phyloP scores from a whole-genome alignment of 169 alveolate species.

The Plasmodium adleri region DNA sequence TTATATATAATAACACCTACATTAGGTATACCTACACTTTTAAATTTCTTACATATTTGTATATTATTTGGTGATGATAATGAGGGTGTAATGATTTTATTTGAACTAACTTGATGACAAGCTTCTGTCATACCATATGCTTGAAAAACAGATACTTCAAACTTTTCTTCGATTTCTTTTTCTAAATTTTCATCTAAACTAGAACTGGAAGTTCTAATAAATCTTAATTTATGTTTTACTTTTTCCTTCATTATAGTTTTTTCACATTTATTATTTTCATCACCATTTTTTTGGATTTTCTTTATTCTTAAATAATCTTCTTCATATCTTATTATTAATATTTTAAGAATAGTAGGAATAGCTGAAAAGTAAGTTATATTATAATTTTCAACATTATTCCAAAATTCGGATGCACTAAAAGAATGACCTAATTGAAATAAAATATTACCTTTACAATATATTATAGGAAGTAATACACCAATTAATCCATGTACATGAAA shows the following conservation, averaged over 20 bases:
- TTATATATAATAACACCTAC: constrained; percentile 71
- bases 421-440: constrained; percentile 70
- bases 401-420: constrained; percentile 69
- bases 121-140: constrained; percentile 78
- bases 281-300: neutral
- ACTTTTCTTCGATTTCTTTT: constrained; percentile 57
- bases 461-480: constrained; percentile 54
- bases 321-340: constrained; percentile 48
- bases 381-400: constrained; percentile 33
- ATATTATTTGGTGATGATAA: neutral
- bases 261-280: neutral
- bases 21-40: constrained; percentile 75
- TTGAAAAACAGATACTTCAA: constrained; percentile 45
- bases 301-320: constrained; percentile 36
- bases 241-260: neutral
- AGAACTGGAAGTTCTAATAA: constrained; percentile 71
- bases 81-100: constrained; percentile 6
- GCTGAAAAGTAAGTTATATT: constrained; percentile 65
- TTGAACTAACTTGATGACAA: constrained; percentile 73
- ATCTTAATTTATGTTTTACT: constrained; percentile 50
- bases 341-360: constrained; percentile 65
- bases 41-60: constrained; percentile 31
- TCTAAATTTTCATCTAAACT: constrained; percentile 52
- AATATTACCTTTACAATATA: constrained; percentile 55
- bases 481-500: constrained; percentile 76